These are phyloP conservation scores for Fusarium kyushuense DNA, from an alignment of 2,329 filamentous ascomycete species.

Conservation along the genomic window DNA sequence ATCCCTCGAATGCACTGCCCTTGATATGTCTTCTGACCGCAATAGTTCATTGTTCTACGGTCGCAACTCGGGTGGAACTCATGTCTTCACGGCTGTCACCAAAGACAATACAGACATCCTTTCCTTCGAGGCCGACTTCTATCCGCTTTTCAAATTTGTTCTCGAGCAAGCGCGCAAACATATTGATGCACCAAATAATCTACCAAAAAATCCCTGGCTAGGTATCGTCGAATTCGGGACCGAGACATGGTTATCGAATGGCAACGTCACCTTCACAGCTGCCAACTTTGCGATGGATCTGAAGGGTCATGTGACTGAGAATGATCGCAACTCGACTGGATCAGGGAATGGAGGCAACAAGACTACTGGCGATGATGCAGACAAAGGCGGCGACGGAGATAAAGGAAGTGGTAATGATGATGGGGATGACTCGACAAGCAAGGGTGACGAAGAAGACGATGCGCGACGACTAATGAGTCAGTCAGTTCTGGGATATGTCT, in stretches of 20 bases:
- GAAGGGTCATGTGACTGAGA: slow-evolving; percentile 8
- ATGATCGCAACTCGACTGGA: neutral
- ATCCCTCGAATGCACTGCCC: accelerated
- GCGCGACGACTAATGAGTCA: slow-evolving; percentile 2
- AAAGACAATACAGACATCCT: slow-evolving; percentile 34
- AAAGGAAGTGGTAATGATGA: neutral
- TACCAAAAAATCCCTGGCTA: slow-evolving; percentile 41
- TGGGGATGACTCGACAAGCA: neutral
- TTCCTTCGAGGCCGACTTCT: slow-evolving; percentile 44
- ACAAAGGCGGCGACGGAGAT: neutral
- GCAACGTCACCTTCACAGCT: slow-evolving; percentile 45
- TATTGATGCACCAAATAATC: slow-evolving; percentile 25
- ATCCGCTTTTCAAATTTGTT: slow-evolving; percentile 44
- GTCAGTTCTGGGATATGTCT: slow-evolving; percentile 23
- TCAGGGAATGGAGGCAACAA: neutral
- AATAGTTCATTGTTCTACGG: slow-evolving; percentile 43
- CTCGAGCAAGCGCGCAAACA: slow-evolving; percentile 35
- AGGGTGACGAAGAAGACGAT: slow-evolving; percentile 32
- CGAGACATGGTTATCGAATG: slow-evolving; percentile 43
- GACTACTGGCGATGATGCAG: neutral
- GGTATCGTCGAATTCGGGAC: slow-evolving; percentile 45
- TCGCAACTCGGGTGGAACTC: slow-evolving; percentile 39
- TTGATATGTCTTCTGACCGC: neutral
- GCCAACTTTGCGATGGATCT: slow-evolving; percentile 44
- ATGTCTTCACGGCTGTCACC: slow-evolving; percentile 44